phyloP scores from a whole-genome alignment of 1,284 basidiomycete species.

The Ganoderma boninense region DNA sequence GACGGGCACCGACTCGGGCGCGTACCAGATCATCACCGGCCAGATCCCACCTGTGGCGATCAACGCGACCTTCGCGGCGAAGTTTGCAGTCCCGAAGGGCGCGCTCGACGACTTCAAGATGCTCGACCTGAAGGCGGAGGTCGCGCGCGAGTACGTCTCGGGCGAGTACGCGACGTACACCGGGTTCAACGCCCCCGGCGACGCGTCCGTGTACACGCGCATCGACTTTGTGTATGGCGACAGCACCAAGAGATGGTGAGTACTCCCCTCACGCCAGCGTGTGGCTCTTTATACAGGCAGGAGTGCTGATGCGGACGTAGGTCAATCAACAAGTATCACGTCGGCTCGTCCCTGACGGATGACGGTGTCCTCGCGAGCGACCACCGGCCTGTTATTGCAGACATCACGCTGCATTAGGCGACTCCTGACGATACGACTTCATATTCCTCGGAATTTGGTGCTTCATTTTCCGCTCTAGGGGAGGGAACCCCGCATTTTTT shows the following conservation, averaged over 20 bases:
- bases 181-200: slow-evolving; percentile 53
- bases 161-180: slow-evolving; percentile 64
- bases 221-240: slow-evolving; percentile 66
- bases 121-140: slow-evolving; percentile 54
- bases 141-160: slow-evolving; percentile 52
- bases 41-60: slow-evolving; percentile 48
- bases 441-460: neutral
- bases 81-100: slow-evolving; percentile 46
- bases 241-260: slow-evolving; percentile 57
- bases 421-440: neutral
- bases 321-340: slow-evolving; percentile 49
- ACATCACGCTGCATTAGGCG: slow-evolving; percentile 37
- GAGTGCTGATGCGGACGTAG: slow-evolving; percentile 35
- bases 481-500: neutral
- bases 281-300: neutral
- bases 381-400: slow-evolving; percentile 61
- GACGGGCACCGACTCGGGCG: slow-evolving; percentile 53
- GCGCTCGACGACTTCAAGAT: slow-evolving; percentile 51
- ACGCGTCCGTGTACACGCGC: slow-evolving; percentile 49
- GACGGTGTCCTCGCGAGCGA: slow-evolving; percentile 66
- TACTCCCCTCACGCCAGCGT: neutral
- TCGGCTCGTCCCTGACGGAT: slow-evolving; percentile 54
- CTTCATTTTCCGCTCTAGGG: neutral
- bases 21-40: slow-evolving; percentile 61
- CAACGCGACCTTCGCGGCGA: slow-evolving; percentile 51